Evolutionary conservation across 2,329 filamentous ascomycete genomes (phyloP), one percentile per base, ranked within the genome.

Genomic region (Fusarium mundagurra): DNA sequence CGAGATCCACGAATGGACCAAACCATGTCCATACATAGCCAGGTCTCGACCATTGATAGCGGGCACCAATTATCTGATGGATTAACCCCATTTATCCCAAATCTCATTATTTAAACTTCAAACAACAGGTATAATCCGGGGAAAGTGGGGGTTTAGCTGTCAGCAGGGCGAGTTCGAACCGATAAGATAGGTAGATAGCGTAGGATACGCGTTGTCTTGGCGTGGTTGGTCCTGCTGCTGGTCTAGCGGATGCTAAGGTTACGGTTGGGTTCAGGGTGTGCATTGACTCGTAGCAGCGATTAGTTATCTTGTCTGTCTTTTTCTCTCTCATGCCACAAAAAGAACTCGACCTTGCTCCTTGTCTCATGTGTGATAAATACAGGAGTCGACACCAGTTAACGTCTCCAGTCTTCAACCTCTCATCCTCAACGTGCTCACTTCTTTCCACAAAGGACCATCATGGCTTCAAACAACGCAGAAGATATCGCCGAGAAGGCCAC

Each of bases 181-280:
- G 59, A 61, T 61, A 61, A 61, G 59, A 61, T 55, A 61, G 36
- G 36, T 14, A 55, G 59, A 55, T 61, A 61, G 47, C n/a, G 34
- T 54, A 17, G 34, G 8, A 31, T 36, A 61, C 34, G 44, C 22
- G 13, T 54, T 33, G 58, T 22, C 58, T 34, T 38, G 45, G 58
- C 43, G 9, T 24, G 22, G 36, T 34, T 18, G 24, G 17, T 50
- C 31, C 54, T 33, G n/a, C 3, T 38, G 24, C 33, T 38, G 14
- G 4, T 5, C 36, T 55, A 61, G 55, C 14, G 20, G 16, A n/a
- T 36, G 55, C 10, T 38, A 59, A 29, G n/a, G 55, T 50, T 57
- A 24, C 24, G 22, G 6, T 17, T 29, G 24, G 31, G 33, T 13
- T 61, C 36, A 61, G 36, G 59, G 47, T 43, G 47, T 55, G 59